A percentile compares a stretch with the other conserved stretches of the same genome.
Conservation (phyloP, 2,329 filamentous ascomycete species). For the Epichloe bromicola region DNA sequence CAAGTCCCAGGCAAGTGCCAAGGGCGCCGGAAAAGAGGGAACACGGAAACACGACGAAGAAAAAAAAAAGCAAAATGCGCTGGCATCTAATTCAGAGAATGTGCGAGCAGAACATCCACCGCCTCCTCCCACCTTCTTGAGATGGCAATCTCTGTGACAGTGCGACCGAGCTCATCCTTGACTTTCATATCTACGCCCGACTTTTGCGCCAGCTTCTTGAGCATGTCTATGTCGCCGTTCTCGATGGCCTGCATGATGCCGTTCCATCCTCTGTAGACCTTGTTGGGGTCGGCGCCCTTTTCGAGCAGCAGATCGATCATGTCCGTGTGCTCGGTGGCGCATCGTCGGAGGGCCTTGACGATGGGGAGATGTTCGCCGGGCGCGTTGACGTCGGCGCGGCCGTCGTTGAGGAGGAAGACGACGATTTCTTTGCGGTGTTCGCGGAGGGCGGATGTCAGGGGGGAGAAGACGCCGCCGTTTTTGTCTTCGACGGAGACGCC, state of each 20-base stretch:
- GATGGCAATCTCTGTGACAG: slow-evolving; percentile 43
- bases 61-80: background rate
- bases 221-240: slow-evolving; percentile 43
- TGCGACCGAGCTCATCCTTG: slow-evolving; percentile 39
- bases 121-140: slow-evolving; percentile 47
- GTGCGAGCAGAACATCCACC: slow-evolving; percentile 33
- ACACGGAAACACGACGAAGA: background rate
- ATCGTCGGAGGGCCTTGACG: slow-evolving; percentile 53
- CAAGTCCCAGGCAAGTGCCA: no score
- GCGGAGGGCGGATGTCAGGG: slow-evolving; percentile 55
- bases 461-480: slow-evolving; percentile 60
- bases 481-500: slow-evolving; percentile 59
- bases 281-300: slow-evolving; percentile 54
- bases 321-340: slow-evolving; percentile 40
- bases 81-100: background rate
- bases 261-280: slow-evolving; percentile 53
- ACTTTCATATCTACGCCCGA: slow-evolving; percentile 37
- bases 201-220: slow-evolving; percentile 37
- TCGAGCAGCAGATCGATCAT: slow-evolving; percentile 50
- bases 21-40: no score
- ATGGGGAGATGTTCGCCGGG: slow-evolving; percentile 60
- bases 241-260: slow-evolving; percentile 53
- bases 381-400: slow-evolving; percentile 49
- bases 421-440: slow-evolving; percentile 50
- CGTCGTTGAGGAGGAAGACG: slow-evolving; percentile 45